Percentiles rank a stretch among this genome's conserved stretches.
phyloP scores from a whole-genome alignment of 352 stramenopile species.

The Globisporangium takayamanum region DNA sequence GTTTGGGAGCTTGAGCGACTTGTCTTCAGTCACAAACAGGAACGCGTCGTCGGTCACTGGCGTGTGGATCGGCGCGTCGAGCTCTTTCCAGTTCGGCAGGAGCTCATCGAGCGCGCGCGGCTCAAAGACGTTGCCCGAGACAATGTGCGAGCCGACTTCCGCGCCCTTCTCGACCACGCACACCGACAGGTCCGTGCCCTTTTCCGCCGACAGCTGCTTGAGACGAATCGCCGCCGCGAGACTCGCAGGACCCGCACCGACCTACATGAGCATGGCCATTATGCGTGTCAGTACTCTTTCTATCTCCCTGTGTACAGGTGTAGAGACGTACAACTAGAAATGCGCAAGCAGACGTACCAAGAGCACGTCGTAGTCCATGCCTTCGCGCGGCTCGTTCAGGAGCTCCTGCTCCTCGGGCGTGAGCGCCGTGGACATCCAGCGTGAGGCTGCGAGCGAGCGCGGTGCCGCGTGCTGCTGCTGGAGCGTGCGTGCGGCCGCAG shows the following conservation, averaged over 20 bases:
- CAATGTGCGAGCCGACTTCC: conserved; percentile 97
- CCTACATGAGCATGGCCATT: conserved; percentile 15
- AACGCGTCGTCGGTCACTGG: conserved; percentile 94
- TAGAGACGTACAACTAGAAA: background rate
- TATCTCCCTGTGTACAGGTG: background rate
- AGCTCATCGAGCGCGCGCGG: conserved; percentile 95
- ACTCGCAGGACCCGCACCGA: conserved; percentile 85
- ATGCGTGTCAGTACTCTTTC: background rate
- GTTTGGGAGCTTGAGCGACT: conserved; percentile 85
- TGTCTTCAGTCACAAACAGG: conserved; percentile 87
- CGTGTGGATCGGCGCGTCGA: conserved; percentile 86
- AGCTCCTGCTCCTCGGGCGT: conserved; percentile 61
- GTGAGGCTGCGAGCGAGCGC: conserved; percentile 11
- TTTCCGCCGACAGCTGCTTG: conserved; percentile 94
- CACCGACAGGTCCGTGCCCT: conserved; percentile 92
- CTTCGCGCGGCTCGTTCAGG: conserved; percentile 78
- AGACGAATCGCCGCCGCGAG: conserved; percentile 96
- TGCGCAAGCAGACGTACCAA: conserved; percentile 67
- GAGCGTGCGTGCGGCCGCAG: conserved; percentile 3
- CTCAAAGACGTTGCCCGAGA: conserved; percentile 99
- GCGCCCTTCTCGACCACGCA: conserved; percentile 95
- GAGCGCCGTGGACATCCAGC: conserved; percentile 38
- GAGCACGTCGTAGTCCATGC: conserved; percentile 98
- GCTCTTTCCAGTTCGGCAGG: conserved; percentile 93
- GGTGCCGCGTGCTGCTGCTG: conserved; percentile 7